Evolutionary conservation across 805 yeast genomes (phyloP), one percentile per base, ranked within the genome.

Genomic region (Hagleromyces aurorensis): DNA sequence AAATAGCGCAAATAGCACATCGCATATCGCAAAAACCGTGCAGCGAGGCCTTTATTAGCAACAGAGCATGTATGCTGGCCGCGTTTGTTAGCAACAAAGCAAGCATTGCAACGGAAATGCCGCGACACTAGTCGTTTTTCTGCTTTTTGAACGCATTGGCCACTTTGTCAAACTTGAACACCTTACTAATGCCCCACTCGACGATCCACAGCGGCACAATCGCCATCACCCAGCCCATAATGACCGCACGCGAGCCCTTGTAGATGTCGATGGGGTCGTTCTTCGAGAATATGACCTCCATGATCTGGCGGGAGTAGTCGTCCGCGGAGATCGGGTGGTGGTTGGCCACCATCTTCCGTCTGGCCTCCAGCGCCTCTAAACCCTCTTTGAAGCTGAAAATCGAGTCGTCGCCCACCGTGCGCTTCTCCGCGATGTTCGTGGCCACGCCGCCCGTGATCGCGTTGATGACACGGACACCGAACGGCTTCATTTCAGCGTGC

Each of bases 371-470:
- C 0, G 78, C 69, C 13, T 57, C 61, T 13, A 52, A 48, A 30
- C 75, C 74, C 29, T 69, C 80, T 3, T 70, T 68, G 23, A 54
- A 57, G 34, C 69, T 61, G 47, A 64, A 79, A 25, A 72, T 46
- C 0, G 87, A 78, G 15, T 48, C 55, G n/a, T 52, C 53, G 3
- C 82, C 79, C 19, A 79, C 50, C 1, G 72, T 67, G 41, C 84
- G 64, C 3, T 61, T 70, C 43, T 81, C 89, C 0, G 75, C 81
- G 43, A 82, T 78, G 33, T 75, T 65, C 0, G 91, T 78, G 13
- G 60, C 58, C 17, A 82, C 91, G 20, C 82, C 89, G 17, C 93
- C 93, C 6, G 91, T 81, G 22, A 79, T 56, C 8, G 77, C 64
- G 43, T 78, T 77, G 36, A 78, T 62, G 0, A 82, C 89, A 28